These are phyloP conservation scores for Leishmania guyanensis DNA, from an alignment of 208 protist genomes.

Conservation along the genomic window DNA sequence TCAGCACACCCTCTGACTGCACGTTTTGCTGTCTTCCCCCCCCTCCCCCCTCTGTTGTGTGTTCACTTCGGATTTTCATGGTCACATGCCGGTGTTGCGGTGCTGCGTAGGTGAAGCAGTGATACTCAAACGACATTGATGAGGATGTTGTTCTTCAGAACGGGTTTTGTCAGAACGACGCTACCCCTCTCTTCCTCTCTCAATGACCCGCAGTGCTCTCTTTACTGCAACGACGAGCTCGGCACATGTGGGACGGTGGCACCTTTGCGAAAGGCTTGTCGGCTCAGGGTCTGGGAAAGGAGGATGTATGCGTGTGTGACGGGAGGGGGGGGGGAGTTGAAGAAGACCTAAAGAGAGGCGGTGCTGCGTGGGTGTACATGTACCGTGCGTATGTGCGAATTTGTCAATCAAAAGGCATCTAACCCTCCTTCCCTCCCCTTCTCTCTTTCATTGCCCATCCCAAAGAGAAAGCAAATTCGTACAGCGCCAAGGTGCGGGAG, in stretches of 20 bases:
- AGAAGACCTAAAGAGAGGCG: background rate
- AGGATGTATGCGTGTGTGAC: background rate
- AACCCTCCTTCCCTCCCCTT: background rate
- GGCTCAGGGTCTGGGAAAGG: background rate
- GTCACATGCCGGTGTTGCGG: background rate
- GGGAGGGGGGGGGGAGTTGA: background rate
- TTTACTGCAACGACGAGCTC: background rate
- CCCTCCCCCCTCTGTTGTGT: constrained; percentile 2
- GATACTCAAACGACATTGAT: too few species aligned
- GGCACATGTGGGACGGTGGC: background rate
- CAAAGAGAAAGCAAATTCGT: background rate
- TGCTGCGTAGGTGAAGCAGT: too few species aligned
- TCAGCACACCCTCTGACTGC: background rate
- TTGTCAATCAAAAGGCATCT: background rate
- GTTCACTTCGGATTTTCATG: background rate
- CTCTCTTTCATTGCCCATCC: background rate
- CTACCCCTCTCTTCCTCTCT: background rate
- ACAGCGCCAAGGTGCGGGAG: background rate
- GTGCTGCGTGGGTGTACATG: background rate
- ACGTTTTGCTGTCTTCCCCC: background rate
- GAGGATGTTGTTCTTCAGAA: background rate
- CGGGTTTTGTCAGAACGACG: background rate
- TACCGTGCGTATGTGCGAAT: background rate
- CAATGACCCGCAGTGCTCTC: background rate
- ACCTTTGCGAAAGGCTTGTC: background rate